phyloP scores from a whole-genome alignment of 331 rosid genomes.

The Quercus lobata region DNA sequence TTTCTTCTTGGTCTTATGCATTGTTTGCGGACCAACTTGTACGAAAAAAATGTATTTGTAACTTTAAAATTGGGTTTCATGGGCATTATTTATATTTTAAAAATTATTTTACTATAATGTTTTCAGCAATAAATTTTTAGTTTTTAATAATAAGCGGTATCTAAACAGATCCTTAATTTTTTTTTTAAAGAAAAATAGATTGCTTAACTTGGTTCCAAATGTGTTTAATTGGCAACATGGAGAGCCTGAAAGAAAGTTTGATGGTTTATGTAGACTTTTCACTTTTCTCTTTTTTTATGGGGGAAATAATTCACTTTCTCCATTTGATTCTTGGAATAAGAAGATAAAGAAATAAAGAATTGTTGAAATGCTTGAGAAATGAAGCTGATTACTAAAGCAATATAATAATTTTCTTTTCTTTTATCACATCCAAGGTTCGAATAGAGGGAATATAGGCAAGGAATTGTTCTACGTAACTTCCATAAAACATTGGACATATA shows the following conservation, averaged over 20 bases:
- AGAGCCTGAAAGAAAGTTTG: too few species aligned
- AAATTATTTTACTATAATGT: too few species aligned
- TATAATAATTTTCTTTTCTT: neutral
- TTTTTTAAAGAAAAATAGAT: neutral
- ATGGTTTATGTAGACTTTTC: too few species aligned
- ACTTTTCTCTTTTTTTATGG: too few species aligned
- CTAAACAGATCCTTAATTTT: neutral
- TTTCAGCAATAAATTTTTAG: fast-evolving
- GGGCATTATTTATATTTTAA: too few species aligned
- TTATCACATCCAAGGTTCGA: neutral
- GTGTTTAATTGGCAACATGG: neutral
- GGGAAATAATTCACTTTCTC: too few species aligned
- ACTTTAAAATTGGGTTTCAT: too few species aligned
- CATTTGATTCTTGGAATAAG: neutral
- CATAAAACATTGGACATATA: neutral
- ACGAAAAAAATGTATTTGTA: fast-evolving
- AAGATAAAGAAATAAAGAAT: neutral
- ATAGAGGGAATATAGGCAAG: neutral
- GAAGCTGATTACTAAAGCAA: neutral
- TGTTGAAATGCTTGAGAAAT: neutral
- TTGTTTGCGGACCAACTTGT: fast-evolving
- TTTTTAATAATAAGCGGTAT: too few species aligned
- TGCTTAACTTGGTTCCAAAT: neutral
- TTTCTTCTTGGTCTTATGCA: too few species aligned
- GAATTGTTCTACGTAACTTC: neutral